Base-by-base conservation (phyloP, 768 basidiomycete species). In the Suillus luteus region DNA sequence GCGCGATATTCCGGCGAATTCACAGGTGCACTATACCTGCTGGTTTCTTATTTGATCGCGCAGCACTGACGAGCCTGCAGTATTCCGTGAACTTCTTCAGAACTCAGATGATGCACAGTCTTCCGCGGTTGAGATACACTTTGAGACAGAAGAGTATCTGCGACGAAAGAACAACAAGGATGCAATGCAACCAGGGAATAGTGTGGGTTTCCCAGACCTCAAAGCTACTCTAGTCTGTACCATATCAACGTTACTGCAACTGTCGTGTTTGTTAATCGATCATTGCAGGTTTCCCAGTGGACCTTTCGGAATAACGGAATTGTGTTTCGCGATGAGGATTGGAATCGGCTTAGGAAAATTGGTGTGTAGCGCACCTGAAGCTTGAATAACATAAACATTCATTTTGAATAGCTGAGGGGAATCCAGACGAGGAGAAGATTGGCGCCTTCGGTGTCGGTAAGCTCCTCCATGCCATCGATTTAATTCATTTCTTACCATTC, bases 1-100 rank as follows among this genome's bases (percentile, higher is more conserved):
- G 95, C 96, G 11, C 83, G 96, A 31, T 99, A 99, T 77, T 93
- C 91, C 14, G 96, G 94, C 60, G 95, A 97, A 79, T 93, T 95
- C 69, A 96, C 95, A 6, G 86, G 83, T 86, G 59, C 63, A 78
- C 33, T 9, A 33, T 19, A 31, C 27, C 40, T 48, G 19, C 31
- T 24, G 7, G 17, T 40, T 58, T 58, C 24, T 57, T 27, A 5
- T 63, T 35, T 63, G 15, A 48, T 48, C 43, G 38, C 46, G 31
- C 49, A 60, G 38, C 41, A n/a, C 44, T 55, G 41, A 54, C 15
- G 14, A 31, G 9, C 2, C 19, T 35, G 15, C 63, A 82, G 86
- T 90, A 51, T 88, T 87, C 64, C 77, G 96, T 57, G 96, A 98
- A 74, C 84, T 99, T 6, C 79, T 98, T 0, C 96, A 99, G 80